Evolutionary conservation across 495 filamentous ascomycete species (phyloP).

Genomic region (Aspergillus sparsus): DNA sequence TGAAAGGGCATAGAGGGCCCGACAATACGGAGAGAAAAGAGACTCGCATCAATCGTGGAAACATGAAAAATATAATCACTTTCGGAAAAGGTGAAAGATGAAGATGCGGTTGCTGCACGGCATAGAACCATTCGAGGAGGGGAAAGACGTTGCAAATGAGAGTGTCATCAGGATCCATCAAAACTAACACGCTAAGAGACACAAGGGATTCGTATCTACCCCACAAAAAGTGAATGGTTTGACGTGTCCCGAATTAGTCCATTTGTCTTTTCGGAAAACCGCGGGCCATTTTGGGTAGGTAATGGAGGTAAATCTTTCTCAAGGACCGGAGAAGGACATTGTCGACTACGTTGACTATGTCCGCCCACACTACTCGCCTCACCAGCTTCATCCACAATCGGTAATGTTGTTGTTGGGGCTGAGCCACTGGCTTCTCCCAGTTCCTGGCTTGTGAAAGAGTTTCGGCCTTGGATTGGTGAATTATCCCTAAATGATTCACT

Average conservation of each 20-base stretch:
- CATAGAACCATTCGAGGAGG: constrained; percentile 23
- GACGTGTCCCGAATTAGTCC: constrained; percentile 24
- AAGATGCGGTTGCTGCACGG: constrained; percentile 27
- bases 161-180: constrained; percentile 27
- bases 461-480: constrained; percentile 55
- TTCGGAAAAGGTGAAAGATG: constrained; percentile 15
- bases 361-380: constrained; percentile 75
- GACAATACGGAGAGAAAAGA: constrained; percentile 28
- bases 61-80: constrained; percentile 38
- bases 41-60: constrained; percentile 44
- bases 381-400: constrained; percentile 87
- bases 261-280: constrained; percentile 33
- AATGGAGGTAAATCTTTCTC: constrained; percentile 60
- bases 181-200: constrained; percentile 8
- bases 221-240: constrained; percentile 7
- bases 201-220: neutral
- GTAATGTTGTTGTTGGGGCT: constrained; percentile 68
- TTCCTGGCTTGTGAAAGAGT: constrained; percentile 53
- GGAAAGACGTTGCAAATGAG: constrained; percentile 23
- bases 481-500: constrained; percentile 57
- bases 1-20: constrained; percentile 22
- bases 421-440: constrained; percentile 54
- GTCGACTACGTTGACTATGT: constrained; percentile 42
- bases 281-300: constrained; percentile 32
- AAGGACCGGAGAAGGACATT: constrained; percentile 32